These are phyloP conservation scores for Fusarium scirpi DNA, from an alignment of 2,329 filamentous ascomycete species.

Conservation along the genomic window DNA sequence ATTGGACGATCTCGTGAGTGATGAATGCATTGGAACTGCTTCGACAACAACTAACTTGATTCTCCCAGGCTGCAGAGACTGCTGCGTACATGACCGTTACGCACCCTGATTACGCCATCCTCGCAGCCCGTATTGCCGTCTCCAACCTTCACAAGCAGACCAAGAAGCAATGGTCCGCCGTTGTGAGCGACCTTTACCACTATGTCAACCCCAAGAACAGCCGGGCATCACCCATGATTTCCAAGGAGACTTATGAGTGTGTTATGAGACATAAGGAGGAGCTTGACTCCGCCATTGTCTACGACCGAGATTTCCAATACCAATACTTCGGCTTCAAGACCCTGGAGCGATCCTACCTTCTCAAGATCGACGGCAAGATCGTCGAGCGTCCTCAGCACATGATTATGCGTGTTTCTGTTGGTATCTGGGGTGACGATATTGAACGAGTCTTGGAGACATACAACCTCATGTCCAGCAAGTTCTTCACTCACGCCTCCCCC, in stretches of 20 bases:
- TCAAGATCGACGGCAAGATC: conserved; percentile 95
- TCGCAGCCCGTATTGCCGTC: conserved; percentile 96
- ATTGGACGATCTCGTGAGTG: conserved; percentile 91
- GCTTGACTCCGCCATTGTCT: conserved; percentile 98
- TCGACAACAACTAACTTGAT: conserved; percentile 11
- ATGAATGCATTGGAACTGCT: background rate
- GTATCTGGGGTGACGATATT: conserved; percentile 94
- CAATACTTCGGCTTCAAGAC: conserved; percentile 99
- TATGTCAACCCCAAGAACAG: conserved; percentile 96
- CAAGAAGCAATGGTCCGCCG: conserved; percentile 99
- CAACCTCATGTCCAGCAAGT: conserved; percentile 98
- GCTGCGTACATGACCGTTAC: conserved; percentile 99
- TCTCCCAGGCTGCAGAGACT: conserved; percentile 88
- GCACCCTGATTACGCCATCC: conserved; percentile 98
- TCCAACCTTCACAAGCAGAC: conserved; percentile 99
- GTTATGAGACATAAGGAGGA: conserved; percentile 97
- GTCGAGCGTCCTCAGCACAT: conserved; percentile 98
- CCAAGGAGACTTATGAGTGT: conserved; percentile 87
- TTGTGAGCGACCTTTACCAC: conserved; percentile 92
- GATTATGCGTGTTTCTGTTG: conserved; percentile 99
- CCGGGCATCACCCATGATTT: conserved; percentile 91
- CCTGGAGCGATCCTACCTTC: conserved; percentile 94
- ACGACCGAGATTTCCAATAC: conserved; percentile 99
- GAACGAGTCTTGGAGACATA: conserved; percentile 97
- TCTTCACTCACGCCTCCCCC: conserved; percentile 97